Evolutionary conservation across 495 filamentous ascomycete species (phyloP), one percentile per base, ranked within the genome.

Genomic region (Podospora pseudocomata): DNA sequence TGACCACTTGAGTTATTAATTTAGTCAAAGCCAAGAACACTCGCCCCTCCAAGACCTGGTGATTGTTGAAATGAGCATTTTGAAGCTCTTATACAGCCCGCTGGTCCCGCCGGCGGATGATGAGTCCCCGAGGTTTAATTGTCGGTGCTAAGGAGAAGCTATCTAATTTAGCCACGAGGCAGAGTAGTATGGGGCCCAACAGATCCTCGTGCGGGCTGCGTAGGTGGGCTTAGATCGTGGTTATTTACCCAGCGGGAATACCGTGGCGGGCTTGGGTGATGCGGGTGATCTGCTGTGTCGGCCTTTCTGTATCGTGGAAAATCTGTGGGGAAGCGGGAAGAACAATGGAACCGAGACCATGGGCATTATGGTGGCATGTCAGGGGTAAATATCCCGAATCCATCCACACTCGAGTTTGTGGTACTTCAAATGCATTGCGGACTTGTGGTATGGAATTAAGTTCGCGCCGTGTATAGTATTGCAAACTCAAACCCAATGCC

Each of bases 91-190:
- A 39, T 67, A 68, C 20, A 54, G 4, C 3, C 4, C 27, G 39
- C 13, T 18, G 39, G 39, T 2, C 16, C 39, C 2, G 66, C 64
- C 18, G 49, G 68, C 74, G 72, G 74, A 75, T 56, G 49, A 32
- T 72, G 57, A 60, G 53, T 64, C 62, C 60, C 72, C 72, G 74
- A 70, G 53, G 32, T 65, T 60, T 68, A 69, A 72, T 72, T 65
- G 71, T 60, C 32, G 58, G 61, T 53, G 57, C 53, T 55, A 66
- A 64, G 64, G 69, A 26, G 26, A 58, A 6, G 3, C 23, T 18
- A 3, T 13, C 54, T 65, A 27, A 71, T 75, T 75, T 75, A 74
- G 68, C 68, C 74, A 72, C 59, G 68, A 63, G 4, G 20, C 39
- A 27, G n/a, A 23, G 62, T 66, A 49, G 57, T 20, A n/a, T 2